Evolutionary conservation across 2,329 filamentous ascomycete genomes (phyloP).

Genomic region (Microascus cirrosus): DNA sequence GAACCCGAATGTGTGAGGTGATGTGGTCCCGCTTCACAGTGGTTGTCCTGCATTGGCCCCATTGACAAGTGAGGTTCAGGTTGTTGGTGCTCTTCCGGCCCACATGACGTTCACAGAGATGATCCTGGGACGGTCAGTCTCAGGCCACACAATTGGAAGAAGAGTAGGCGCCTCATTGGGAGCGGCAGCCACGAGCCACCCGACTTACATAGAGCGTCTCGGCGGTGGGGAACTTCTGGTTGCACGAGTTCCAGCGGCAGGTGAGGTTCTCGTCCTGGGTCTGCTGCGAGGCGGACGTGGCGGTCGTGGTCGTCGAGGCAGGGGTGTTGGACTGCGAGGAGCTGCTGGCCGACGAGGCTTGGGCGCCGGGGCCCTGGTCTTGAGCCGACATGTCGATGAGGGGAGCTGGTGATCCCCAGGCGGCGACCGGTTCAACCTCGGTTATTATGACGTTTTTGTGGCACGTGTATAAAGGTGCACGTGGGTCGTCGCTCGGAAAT

Average conservation of each 20-base stretch:
- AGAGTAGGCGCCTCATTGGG: background rate
- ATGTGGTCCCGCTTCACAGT: conserved; percentile 99
- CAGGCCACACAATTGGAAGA: background rate
- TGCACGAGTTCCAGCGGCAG: conserved; percentile 50
- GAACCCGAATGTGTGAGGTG: conserved; percentile 95
- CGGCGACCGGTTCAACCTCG: background rate
- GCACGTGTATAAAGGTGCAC: no score
- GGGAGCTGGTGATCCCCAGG: background rate
- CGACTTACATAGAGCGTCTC: conserved; percentile 49
- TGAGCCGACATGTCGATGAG: conserved; percentile 5
- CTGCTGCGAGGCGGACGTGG: conserved; percentile 25
- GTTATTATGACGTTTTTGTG: background rate
- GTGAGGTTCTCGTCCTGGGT: conserved; percentile 48
- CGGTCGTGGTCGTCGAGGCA: conserved; percentile 35
- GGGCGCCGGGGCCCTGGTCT: conserved; percentile 5
- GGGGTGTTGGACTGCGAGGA: conserved; percentile 43
- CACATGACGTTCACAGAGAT: conserved; percentile 96
- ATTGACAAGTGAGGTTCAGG: conserved; percentile 91
- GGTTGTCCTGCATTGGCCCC: conserved; percentile 90
- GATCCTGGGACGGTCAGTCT: conserved; percentile 50
- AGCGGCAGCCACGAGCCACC: background rate
- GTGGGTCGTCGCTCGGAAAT: background rate
- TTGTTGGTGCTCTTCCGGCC: conserved; percentile 99
- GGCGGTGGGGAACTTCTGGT: conserved; percentile 44
- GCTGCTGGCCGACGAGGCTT: conserved; percentile 18